Conservation (phyloP, 1,139 yeast genomes). For the Hyphopichia fennica region DNA sequence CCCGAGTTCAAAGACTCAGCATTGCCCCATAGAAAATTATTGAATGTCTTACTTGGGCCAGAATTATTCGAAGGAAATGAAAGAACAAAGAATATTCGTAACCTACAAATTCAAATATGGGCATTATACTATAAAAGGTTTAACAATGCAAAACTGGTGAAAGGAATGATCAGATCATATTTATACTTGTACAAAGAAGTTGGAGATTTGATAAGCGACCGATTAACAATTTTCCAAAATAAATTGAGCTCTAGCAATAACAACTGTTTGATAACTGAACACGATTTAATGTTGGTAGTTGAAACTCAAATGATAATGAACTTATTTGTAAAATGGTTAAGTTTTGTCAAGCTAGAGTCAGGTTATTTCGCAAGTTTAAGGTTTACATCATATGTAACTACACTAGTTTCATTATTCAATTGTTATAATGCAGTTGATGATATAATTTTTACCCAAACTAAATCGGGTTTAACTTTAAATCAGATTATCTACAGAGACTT, state of each 20-base stretch:
- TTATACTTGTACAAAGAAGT: conserved; percentile 21
- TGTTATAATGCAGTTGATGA: conserved; percentile 24
- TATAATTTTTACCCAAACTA: conserved; percentile 8
- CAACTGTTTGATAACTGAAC: conserved; percentile 1
- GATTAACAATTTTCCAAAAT: background rate
- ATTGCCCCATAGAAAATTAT: conserved; percentile 24
- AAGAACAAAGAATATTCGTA: background rate
- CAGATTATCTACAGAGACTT: conserved; percentile 10
- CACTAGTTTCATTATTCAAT: conserved; percentile 26
- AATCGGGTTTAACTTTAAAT: conserved; percentile 12
- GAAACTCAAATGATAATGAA: conserved; percentile 21
- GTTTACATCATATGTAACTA: conserved; percentile 16
- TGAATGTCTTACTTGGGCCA: conserved; percentile 1
- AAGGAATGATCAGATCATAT: conserved; percentile 20
- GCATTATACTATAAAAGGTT: conserved; percentile 27
- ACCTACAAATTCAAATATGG: conserved; percentile 18
- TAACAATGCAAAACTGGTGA: conserved; percentile 11
- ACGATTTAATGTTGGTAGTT: conserved; percentile 17
- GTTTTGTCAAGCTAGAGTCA: conserved; percentile 29
- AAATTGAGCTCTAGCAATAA: background rate
- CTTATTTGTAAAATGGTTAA: conserved; percentile 30
- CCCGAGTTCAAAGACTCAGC: conserved; percentile 25
- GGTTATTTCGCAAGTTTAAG: conserved; percentile 35
- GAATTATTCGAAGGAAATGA: background rate
- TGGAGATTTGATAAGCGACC: background rate